Conservation (phyloP, 1,284 basidiomycete species). For the Cutaneotrichosporon sp. region DNA sequence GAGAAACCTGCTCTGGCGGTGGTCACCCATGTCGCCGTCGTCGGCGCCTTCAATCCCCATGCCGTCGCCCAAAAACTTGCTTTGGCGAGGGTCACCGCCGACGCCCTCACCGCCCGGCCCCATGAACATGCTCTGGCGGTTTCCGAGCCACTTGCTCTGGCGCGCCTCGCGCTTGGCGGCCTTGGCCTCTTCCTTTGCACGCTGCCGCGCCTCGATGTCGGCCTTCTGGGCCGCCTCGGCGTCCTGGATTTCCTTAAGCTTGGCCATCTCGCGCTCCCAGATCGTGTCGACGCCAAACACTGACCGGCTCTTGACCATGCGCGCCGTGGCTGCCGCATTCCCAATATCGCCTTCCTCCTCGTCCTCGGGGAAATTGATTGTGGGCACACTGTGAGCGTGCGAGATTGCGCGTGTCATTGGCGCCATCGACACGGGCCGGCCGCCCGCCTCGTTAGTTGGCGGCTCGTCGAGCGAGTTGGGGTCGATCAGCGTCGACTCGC, state of each 20-base stretch:
- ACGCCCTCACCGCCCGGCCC: not conserved
- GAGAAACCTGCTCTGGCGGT: not conserved
- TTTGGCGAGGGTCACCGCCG: not conserved
- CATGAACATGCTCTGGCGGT: not conserved
- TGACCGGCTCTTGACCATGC: conserved; percentile 32
- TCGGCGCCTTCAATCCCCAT: too few species aligned
- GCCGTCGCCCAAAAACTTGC: not conserved
- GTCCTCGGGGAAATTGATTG: conserved; percentile 6
- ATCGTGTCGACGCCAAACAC: conserved; percentile 45
- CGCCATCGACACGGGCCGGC: conserved; percentile 1
- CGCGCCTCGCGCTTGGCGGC: conserved; percentile 8
- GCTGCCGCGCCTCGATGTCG: conserved; percentile 14
- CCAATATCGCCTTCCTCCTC: conserved; percentile 6
- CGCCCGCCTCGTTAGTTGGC: not conserved
- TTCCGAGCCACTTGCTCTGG: not conserved
- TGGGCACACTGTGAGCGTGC: not conserved
- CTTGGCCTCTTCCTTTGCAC: conserved; percentile 9
- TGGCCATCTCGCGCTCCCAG: conserved; percentile 46
- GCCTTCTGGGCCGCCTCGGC: conserved; percentile 19
- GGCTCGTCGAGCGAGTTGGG: conserved; percentile 1
- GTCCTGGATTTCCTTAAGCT: conserved; percentile 35
- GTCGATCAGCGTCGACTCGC: conserved; percentile 16
- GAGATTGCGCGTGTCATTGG: not conserved
- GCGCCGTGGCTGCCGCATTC: not conserved
- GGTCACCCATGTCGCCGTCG: not conserved